Percentiles rank a stretch among this genome's conserved stretches.
Evolutionary conservation across 1,284 basidiomycete species (phyloP).

Genomic region (Neolentinus lepideus): DNA sequence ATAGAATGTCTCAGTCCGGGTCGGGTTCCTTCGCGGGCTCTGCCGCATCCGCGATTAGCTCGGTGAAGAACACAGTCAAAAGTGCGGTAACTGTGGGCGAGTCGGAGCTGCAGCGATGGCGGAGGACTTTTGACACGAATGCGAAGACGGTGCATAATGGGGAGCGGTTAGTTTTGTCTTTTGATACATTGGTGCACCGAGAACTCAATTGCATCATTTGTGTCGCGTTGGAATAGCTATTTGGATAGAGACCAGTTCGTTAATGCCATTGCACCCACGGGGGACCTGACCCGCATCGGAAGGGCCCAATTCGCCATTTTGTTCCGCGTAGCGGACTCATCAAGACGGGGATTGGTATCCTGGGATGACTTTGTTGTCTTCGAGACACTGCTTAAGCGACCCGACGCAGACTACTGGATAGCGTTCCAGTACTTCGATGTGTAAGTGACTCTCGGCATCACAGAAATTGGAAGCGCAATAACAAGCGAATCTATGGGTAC

Average conservation of each 20-base stretch:
- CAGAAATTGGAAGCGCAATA: not conserved
- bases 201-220: not conserved
- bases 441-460: conserved; percentile 30
- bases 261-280: conserved; percentile 84
- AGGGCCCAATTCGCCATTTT: conserved; percentile 82
- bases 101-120: conserved; percentile 81
- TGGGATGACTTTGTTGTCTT: conserved; percentile 96
- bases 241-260: conserved; percentile 83
- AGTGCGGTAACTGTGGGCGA: conserved; percentile 68
- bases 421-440: conserved; percentile 95
- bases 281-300: conserved; percentile 79
- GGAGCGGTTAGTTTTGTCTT: conserved; percentile 61
- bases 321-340: conserved; percentile 85
- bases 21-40: conserved; percentile 10
- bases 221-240: conserved; percentile 41
- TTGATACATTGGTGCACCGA: not conserved
- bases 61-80: conserved; percentile 56
- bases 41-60: conserved; percentile 31
- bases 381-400: conserved; percentile 82
- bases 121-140: conserved; percentile 76
- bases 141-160: conserved; percentile 66
- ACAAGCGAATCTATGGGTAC: conserved; percentile 7
- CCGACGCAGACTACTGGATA: conserved; percentile 93
- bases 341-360: conserved; percentile 73
- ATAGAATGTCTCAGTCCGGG: conserved; percentile 39